Conservation (phyloP, 1,284 basidiomycete genomes). For the Apiotrichum brassicae region DNA sequence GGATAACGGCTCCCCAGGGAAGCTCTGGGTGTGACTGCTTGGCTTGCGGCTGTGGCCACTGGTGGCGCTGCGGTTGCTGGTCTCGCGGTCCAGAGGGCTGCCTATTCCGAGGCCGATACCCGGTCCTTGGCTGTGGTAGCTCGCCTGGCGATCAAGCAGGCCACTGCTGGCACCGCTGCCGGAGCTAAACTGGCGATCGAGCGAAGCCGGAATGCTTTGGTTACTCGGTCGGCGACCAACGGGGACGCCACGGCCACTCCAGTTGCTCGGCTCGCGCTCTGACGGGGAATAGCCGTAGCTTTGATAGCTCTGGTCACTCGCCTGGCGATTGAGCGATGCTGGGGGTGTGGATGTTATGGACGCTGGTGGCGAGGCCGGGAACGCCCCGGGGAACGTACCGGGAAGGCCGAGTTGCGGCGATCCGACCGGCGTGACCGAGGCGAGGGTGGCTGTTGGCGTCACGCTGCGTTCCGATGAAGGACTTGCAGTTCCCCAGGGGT, state of each 20-base stretch:
- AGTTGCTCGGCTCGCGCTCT: not conserved
- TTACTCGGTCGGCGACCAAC: not conserved
- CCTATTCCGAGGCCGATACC: no score
- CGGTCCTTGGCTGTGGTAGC: not conserved
- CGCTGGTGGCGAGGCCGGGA: no score
- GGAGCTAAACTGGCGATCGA: not conserved
- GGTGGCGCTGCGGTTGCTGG: not conserved
- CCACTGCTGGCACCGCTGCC: not conserved
- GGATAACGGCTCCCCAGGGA: no score
- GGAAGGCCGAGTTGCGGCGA: not conserved
- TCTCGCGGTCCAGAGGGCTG: not conserved
- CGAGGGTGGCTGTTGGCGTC: not conserved
- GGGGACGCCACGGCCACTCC: not conserved
- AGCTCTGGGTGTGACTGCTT: no score
- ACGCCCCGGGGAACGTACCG: not conserved
- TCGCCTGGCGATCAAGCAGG: not conserved
- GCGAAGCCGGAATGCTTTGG: not conserved
- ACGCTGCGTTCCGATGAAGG: slow-evolving; percentile 2
- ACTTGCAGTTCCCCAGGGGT: not conserved
- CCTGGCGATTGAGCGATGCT: not conserved
- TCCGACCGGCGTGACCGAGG: not conserved
- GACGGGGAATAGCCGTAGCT: not conserved
- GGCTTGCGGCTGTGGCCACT: no score
- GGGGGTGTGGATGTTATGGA: no score
- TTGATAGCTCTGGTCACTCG: not conserved